phyloP scores from a whole-genome alignment of 768 basidiomycete genomes.

The Dacryopinax spathularia region DNA sequence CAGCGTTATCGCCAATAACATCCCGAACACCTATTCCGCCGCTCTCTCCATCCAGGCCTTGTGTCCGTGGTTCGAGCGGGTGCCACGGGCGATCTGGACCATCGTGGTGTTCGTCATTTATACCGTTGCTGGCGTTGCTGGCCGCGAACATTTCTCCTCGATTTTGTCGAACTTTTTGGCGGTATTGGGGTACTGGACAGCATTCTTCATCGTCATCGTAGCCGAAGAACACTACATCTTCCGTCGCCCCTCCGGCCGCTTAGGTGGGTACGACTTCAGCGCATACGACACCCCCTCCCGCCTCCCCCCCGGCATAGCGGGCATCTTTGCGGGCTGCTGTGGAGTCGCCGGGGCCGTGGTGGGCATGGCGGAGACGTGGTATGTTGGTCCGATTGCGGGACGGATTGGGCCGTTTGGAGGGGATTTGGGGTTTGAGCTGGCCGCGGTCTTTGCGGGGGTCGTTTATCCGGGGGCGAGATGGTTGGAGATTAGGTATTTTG shows the following conservation, averaged over 20 bases:
- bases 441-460: conserved; percentile 34
- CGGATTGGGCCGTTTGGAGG: conserved; percentile 34
- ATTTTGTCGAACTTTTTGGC: conserved; percentile 33
- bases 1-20: conserved; percentile 29
- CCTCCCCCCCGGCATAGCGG: conserved; percentile 38
- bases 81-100: conserved; percentile 37
- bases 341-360: conserved; percentile 38
- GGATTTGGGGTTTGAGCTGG: conserved; percentile 43
- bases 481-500: conserved; percentile 30
- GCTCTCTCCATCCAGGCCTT: conserved; percentile 36
- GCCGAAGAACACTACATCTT: conserved; percentile 36
- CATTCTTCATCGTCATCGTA: conserved; percentile 35
- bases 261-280: conserved; percentile 39
- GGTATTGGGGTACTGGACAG: conserved; percentile 34
- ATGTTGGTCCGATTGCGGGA: conserved; percentile 36
- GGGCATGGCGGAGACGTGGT: conserved; percentile 39
- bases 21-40: conserved; percentile 35
- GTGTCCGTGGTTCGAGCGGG: conserved; percentile 29
- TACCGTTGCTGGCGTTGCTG: conserved; percentile 30
- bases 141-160: conserved; percentile 31
- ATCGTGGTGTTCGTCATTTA: conserved; percentile 28
- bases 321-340: conserved; percentile 33
- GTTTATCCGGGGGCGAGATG: conserved; percentile 36
- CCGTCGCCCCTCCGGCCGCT: conserved; percentile 25
- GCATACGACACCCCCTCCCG: conserved; percentile 33